phyloP scores from a whole-genome alignment of 1,284 basidiomycete species.

The Ganoderma meredithae region DNA sequence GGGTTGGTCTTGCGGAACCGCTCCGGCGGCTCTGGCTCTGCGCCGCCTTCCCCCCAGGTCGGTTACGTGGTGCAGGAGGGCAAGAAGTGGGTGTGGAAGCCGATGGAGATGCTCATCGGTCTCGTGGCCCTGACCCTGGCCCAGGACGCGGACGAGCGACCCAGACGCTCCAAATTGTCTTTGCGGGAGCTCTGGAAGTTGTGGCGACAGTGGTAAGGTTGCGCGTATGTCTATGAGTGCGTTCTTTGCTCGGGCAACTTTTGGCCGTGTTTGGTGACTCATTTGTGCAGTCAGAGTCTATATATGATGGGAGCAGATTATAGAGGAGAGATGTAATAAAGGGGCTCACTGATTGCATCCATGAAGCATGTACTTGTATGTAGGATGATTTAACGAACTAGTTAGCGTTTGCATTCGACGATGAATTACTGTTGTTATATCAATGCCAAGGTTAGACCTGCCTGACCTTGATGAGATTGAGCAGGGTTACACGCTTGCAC shows the following conservation, averaged over 20 bases:
- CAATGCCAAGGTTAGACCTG: no score
- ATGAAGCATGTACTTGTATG: background rate
- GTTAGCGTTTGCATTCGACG: no score
- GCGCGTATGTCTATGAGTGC: background rate
- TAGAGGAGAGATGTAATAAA: no score
- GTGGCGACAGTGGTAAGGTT: slow-evolving; percentile 1
- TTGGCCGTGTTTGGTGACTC: background rate
- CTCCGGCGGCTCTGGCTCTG: background rate
- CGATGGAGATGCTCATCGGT: no score
- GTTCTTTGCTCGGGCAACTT: background rate
- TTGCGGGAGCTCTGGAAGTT: background rate
- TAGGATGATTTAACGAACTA: no score
- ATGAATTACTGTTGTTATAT: no score
- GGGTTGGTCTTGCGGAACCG: background rate
- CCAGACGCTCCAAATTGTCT: background rate
- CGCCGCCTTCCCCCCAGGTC: background rate
- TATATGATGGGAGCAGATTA: background rate
- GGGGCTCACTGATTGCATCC: no score
- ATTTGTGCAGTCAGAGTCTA: background rate
- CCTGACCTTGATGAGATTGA: no score
- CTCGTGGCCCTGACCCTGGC: background rate
- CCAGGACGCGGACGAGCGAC: background rate
- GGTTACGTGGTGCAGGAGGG: background rate
- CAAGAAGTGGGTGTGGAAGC: slow-evolving; percentile 6
- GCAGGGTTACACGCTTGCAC: no score